Percentiles rank a stretch among this genome's conserved stretches.
Conservation (phyloP, 179 eudicot species). For the Pouteria campechiana region DNA sequence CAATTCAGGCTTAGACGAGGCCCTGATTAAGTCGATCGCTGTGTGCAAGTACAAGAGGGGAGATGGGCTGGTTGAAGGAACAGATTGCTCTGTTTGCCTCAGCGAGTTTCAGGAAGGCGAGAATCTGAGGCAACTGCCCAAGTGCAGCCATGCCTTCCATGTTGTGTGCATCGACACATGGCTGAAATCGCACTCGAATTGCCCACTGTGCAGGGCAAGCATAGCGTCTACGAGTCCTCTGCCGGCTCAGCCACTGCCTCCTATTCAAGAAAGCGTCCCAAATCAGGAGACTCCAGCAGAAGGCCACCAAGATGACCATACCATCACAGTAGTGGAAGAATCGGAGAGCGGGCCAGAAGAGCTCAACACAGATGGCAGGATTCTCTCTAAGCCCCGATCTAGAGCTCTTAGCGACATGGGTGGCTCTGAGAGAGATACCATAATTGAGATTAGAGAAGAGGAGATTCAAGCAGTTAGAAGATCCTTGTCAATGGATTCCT, state of each 20-base stretch:
- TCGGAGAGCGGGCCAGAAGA: slow-evolving; percentile 4
- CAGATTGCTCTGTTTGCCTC: slow-evolving; percentile 59
- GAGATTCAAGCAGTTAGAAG: slow-evolving; percentile 18
- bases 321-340: slow-evolving; percentile 1
- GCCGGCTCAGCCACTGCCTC: neutral
- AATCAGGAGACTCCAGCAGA: slow-evolving; percentile 2
- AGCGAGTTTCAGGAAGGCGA: slow-evolving; percentile 58
- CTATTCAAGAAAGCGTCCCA: neutral
- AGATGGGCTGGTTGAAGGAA: slow-evolving; percentile 27
- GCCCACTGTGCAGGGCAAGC: slow-evolving; percentile 69
- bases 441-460: slow-evolving; percentile 22
- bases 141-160: slow-evolving; percentile 74
- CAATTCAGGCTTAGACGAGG: slow-evolving; percentile 46
- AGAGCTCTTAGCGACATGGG: neutral
- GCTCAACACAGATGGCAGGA: neutral
- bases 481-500: slow-evolving; percentile 51
- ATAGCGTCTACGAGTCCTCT: slow-evolving; percentile 11
- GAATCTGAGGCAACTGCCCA: slow-evolving; percentile 46
- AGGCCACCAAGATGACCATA: neutral
- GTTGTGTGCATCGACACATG: slow-evolving; percentile 71
- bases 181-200: slow-evolving; percentile 72
- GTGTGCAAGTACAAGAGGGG: slow-evolving; percentile 38
- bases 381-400: neutral
- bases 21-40: slow-evolving; percentile 42
- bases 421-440: slow-evolving; percentile 5